Percentiles rank a stretch among this genome's conserved stretches.
phyloP scores from a whole-genome alignment of 345 rosid species.

The Arabidopsis thaliana region TAIR10.1 NC_003075.7:17106501-17107000 shows the following conservation, averaged over 20 bases:
- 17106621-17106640: constrained; percentile 35
- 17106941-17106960: constrained; percentile 27
- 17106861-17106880: constrained; percentile 38
- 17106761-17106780: background rate
- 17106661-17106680: constrained; percentile 30
- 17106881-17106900: constrained; percentile 37
- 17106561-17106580: background rate
- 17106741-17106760: constrained; percentile 22
- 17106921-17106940: constrained; percentile 40
- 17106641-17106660: constrained; percentile 37
- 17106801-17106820: constrained; percentile 20
- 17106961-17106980: background rate
- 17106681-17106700: background rate
- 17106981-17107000: background rate
- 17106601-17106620: background rate
- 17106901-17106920: constrained; percentile 30
- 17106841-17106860: constrained; percentile 39
- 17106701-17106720: constrained; percentile 29
- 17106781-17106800: constrained; percentile 7
- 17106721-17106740: constrained; percentile 42
- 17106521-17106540: background rate
- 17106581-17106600: background rate
- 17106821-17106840: constrained; percentile 32
- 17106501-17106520: constrained; percentile 11
- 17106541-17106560: background rate